Percentiles rank a stretch among this genome's conserved stretches.
Evolutionary conservation across 208 protist species (phyloP).

Genomic region (Trypanosoma brucei): DNA sequence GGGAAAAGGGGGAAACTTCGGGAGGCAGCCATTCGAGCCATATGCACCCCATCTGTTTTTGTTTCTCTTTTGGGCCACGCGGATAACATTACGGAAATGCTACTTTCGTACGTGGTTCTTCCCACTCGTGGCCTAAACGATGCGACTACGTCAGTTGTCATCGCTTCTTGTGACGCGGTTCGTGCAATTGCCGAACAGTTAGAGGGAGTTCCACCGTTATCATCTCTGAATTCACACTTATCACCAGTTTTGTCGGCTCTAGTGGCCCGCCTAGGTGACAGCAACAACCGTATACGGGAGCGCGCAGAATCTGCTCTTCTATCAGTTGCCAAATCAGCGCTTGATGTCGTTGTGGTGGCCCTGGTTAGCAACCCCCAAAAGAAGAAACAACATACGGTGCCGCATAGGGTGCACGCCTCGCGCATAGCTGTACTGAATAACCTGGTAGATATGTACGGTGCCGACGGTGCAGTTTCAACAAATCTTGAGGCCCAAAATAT

Average conservation of each 20-base stretch:
- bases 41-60: conserved; percentile 44
- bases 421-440: conserved; percentile 64
- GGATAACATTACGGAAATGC: conserved; percentile 26
- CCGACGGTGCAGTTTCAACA: conserved; percentile 14
- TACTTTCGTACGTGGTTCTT: conserved; percentile 61
- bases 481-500: conserved; percentile 50
- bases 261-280: conserved; percentile 65
- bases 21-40: conserved; percentile 68
- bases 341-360: conserved; percentile 46
- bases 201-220: conserved; percentile 20
- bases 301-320: conserved; percentile 45
- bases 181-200: conserved; percentile 48
- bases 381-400: conserved; percentile 47
- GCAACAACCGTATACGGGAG: conserved; percentile 71
- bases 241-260: conserved; percentile 40
- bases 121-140: conserved; percentile 70
- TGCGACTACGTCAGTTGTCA: conserved; percentile 53
- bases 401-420: conserved; percentile 47
- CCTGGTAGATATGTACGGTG: conserved; percentile 71
- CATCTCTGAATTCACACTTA: conserved; percentile 14
- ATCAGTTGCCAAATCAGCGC: conserved; percentile 37
- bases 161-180: conserved; percentile 66
- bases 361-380: conserved; percentile 64
- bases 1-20: conserved; percentile 56
- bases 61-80: conserved; percentile 41